Percentiles rank a stretch among this genome's conserved stretches.
These are phyloP conservation scores for Cryomyces antarcticus DNA, from an alignment of 495 filamentous ascomycete species.

Conservation along the genomic window DNA sequence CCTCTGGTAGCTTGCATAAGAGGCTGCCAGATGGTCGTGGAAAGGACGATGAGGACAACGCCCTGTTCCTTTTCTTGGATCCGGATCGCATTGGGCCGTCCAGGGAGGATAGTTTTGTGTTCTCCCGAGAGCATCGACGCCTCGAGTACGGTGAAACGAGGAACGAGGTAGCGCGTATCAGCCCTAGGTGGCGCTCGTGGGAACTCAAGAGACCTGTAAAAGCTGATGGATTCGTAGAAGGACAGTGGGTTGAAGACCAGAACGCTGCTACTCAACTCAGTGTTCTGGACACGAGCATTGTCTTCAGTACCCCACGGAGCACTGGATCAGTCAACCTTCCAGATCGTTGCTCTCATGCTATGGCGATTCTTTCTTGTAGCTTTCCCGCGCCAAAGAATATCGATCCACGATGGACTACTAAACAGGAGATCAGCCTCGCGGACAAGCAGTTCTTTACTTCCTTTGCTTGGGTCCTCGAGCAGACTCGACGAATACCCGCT, in stretches of 20 bases:
- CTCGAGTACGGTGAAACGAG: conserved; percentile 30
- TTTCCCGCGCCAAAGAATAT: neutral
- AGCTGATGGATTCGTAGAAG: conserved; percentile 2
- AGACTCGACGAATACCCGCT: neutral
- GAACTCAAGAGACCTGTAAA: neutral
- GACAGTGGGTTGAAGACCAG: conserved; percentile 13
- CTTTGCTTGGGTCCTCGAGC: neutral
- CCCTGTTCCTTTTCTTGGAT: conserved; percentile 48
- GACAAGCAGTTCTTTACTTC: neutral
- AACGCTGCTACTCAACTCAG: neutral
- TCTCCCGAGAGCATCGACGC: conserved; percentile 31
- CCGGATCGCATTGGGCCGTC: conserved; percentile 25
- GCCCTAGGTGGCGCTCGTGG: neutral
- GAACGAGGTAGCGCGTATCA: neutral
- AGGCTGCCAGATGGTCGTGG: conserved; percentile 2
- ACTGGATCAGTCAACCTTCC: too few species aligned
- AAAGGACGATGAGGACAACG: conserved; percentile 5
- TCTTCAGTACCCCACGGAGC: too few species aligned
- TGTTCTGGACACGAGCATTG: neutral
- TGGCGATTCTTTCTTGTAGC: neutral
- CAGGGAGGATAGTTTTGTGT: conserved; percentile 40
- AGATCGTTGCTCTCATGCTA: neutral
- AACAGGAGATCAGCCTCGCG: neutral
- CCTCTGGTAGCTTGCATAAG: conserved; percentile 36
- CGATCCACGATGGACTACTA: neutral